These are phyloP conservation scores for Hyparrhenia diplandra DNA, from an alignment of 176 grass and related monocot genomes.

Conservation along the genomic window DNA sequence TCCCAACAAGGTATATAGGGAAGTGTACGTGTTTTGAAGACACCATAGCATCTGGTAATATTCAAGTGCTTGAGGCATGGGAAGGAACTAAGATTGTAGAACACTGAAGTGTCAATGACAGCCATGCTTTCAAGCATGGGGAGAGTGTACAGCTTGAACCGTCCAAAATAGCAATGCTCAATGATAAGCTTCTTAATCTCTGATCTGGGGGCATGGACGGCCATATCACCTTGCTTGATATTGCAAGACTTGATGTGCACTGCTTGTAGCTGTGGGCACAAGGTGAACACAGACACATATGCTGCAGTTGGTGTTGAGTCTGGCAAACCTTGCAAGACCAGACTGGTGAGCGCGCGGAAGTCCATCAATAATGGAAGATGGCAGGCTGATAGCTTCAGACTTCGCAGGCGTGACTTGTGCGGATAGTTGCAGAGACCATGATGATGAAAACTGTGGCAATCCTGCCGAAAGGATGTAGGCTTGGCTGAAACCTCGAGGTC, in stretches of 20 bases:
- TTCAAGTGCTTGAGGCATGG: background rate
- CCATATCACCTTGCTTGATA: background rate
- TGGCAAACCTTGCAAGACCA: background rate
- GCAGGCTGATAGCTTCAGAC: constrained; percentile 9
- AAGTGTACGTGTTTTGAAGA: background rate
- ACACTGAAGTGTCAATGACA: background rate
- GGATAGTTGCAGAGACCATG: constrained; percentile 7
- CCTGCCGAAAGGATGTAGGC: background rate
- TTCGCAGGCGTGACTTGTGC: constrained; percentile 8
- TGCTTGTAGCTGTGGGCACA: constrained; percentile 25
- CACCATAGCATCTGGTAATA: background rate
- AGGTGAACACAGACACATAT: background rate
- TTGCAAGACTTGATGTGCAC: constrained; percentile 15
- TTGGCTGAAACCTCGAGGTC: constrained; percentile 15
- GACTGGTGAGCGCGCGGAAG: background rate
- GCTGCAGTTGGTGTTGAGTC: background rate
- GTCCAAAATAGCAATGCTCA: background rate
- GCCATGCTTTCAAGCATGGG: constrained; percentile 18
- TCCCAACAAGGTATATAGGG: background rate
- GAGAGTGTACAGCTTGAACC: background rate
- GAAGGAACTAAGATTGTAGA: background rate
- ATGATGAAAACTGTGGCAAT: constrained; percentile 8
- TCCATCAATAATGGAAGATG: background rate
- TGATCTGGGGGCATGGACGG: background rate
- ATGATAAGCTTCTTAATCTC: constrained; percentile 13